A percentile compares a stretch with the other conserved stretches of the same genome.
Evolutionary conservation across 1,139 yeast species (phyloP).

Genomic region (Trichomonascaceae sp.): DNA sequence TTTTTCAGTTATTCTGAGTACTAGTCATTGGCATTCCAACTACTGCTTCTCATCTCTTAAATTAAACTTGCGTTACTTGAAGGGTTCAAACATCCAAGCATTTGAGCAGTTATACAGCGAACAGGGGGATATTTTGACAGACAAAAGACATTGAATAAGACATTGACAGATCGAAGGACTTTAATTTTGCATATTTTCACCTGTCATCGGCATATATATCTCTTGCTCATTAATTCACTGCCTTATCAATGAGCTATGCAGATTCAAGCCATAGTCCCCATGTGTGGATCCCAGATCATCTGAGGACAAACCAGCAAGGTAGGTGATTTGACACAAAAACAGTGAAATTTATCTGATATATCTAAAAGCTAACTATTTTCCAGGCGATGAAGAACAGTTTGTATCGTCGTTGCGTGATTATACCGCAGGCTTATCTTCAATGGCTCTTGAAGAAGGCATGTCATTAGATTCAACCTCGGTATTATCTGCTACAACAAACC

Average conservation of each 20-base stretch:
- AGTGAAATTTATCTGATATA: neutral
- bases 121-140: neutral
- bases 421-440: slow-evolving; percentile 55
- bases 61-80: neutral
- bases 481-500: neutral
- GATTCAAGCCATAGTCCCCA: neutral
- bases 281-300: neutral
- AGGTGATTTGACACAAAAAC: neutral
- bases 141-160: neutral
- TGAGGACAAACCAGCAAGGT: neutral
- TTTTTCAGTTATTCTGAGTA: too few species aligned
- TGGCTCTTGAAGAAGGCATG: slow-evolving; percentile 45
- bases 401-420: slow-evolving; percentile 50
- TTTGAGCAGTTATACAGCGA: neutral
- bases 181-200: neutral
- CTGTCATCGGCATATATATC: neutral
- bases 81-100: neutral
- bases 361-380: neutral
- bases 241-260: neutral
- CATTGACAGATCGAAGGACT: neutral
- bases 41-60: neutral
- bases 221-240: neutral
- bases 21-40: too few species aligned
- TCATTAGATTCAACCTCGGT: slow-evolving; percentile 3
- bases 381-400: slow-evolving; percentile 5